Conservation (phyloP, 495 filamentous ascomycete genomes). For the Penicillium pancosmium region DNA sequence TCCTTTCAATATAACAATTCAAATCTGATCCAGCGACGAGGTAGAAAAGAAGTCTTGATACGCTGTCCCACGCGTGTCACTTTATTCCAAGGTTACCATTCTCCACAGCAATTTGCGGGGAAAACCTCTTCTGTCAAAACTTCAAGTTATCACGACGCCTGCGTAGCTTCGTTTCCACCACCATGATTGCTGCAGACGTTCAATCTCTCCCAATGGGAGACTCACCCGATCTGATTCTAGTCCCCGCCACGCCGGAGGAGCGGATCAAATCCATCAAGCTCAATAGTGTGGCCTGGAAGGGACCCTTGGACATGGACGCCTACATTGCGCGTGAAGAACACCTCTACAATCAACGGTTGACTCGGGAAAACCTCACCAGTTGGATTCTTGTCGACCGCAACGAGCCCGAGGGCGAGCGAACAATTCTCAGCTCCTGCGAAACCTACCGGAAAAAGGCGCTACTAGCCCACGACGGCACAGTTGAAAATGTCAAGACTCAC, state of each 20-base stretch:
- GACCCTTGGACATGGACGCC: constrained; percentile 60
- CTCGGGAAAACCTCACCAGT: constrained; percentile 72
- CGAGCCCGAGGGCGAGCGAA: constrained; percentile 51
- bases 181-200: constrained; percentile 41
- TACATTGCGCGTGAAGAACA: constrained; percentile 81
- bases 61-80: neutral
- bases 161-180: constrained; percentile 6
- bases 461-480: constrained; percentile 47
- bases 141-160: neutral
- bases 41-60: neutral
- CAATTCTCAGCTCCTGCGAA: constrained; percentile 81
- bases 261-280: constrained; percentile 62
- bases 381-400: constrained; percentile 79
- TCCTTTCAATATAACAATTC: neutral
- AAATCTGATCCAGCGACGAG: neutral
- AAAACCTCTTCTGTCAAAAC: neutral
- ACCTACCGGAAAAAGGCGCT: constrained; percentile 76
- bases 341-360: constrained; percentile 66
- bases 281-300: constrained; percentile 75
- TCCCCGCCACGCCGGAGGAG: constrained; percentile 68
- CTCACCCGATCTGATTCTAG: constrained; percentile 65
- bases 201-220: constrained; percentile 55
- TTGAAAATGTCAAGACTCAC: constrained; percentile 71
- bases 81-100: neutral
- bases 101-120: neutral